Base-by-base conservation (phyloP, 106 monocot species). In the Agapanthus africanus region DNA sequence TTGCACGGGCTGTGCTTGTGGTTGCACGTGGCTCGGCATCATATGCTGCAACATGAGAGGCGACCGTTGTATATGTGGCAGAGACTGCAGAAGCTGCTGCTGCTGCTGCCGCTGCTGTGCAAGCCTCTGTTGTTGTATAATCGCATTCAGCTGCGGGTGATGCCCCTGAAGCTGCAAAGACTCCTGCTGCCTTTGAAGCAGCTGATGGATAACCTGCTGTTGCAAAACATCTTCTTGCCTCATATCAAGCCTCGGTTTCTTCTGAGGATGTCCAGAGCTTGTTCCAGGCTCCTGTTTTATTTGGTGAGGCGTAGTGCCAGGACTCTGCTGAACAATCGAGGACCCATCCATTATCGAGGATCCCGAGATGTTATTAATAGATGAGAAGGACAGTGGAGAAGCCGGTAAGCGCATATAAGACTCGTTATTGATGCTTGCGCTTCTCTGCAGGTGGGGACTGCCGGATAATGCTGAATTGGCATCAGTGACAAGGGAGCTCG, bases 311-410 rank as follows among this genome's bases (percentile, higher is more conserved):
- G 80, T 47, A 15, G 46, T 15, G 13, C 46, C 6, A 65, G 81
- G 64, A 37, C 81, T 77, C n/a, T 75, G 83, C 40, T 85, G 85
- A 40, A 82, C 60, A 16, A 85, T 70, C 32, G 74, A 78, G 34
- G 84, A 81, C 23, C 80, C 83, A 49, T 85, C 85, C 37, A 80
- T 73, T 26, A 74, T n/a, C 0, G 88, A 84, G 6, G 88, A 84
- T 3, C 78, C 85, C 8, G 87, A 91, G 23, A 83, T 76, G 49
- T 82, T 87, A 51, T 85, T 82, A n/a, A n/a, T n/a, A 11, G 87
- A 80, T 1, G 85, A 80, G 66, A 82, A 89, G 26, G 91, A 91
- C 84, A 84, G 75, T 35, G 91, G 91, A n/a, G 91, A 91, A 19
- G 86, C 72, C 2, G 91, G 87, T 33, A 82, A 76, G 33, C 69